phyloP scores from a whole-genome alignment of 768 basidiomycete species.

The Collybiopsis luxurians region DNA sequence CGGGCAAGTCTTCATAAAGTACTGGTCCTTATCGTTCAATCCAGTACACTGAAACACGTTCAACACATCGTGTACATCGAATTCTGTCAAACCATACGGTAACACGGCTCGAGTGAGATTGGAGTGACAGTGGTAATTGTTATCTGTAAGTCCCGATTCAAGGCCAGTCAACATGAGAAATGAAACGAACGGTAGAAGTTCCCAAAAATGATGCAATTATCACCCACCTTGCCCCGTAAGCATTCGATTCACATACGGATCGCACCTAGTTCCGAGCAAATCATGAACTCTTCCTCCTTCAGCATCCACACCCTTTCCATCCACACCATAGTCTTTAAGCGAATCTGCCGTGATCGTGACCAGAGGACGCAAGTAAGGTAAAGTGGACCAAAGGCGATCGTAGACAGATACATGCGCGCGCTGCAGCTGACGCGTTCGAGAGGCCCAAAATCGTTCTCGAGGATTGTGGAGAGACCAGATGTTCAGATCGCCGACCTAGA shows the following conservation, averaged over 20 bases:
- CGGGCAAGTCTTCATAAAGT: conserved; percentile 22
- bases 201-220: neutral
- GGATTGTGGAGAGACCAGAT: conserved; percentile 16
- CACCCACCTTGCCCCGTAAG: conserved; percentile 2
- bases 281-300: conserved; percentile 21
- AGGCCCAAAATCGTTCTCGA: conserved; percentile 18
- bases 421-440: conserved; percentile 20
- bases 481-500: conserved; percentile 18
- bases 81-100: conserved; percentile 18
- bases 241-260: conserved; percentile 21
- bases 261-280: conserved; percentile 21
- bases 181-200: neutral
- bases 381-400: conserved; percentile 22
- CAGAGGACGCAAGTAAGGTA: conserved; percentile 19
- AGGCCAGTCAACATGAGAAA: neutral
- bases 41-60: conserved; percentile 22
- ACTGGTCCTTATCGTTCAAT: conserved; percentile 19
- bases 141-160: conserved; percentile 9
- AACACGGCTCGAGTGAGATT: conserved; percentile 19
- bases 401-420: conserved; percentile 19
- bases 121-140: conserved; percentile 21
- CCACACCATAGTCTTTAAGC: conserved; percentile 14
- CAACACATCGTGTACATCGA: conserved; percentile 21
- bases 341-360: conserved; percentile 18
- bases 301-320: conserved; percentile 7